Evolutionary conservation across 768 basidiomycete genomes (phyloP), one percentile per base, ranked within the genome.

Genomic region (Amanita jacksonii): DNA sequence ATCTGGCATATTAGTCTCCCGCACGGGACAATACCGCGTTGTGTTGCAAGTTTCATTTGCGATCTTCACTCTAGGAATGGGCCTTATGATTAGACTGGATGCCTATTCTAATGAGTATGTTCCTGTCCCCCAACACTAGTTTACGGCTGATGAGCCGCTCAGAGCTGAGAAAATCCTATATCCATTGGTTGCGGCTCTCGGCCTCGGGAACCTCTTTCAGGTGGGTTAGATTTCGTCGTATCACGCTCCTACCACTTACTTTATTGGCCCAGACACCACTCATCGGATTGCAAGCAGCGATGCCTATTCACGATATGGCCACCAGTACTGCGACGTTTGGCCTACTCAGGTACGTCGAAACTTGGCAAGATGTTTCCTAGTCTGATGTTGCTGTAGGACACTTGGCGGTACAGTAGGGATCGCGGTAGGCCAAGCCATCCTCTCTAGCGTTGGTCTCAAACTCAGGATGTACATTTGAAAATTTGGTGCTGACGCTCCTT

Each of bases 241-340:
- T 15, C 51, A 12, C 35, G 13, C 15, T 42, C n/a, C 9, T n/a
- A n/a, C 19, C n/a, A 22, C 27, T 42, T 6, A 24, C 19, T 12
- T 48, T 31, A 49, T 27, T 49, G 16, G 23, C 43, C 33, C 52
- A 81, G 76, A 68, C 68, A 4, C 85, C 85, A 0, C 61, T 87
- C 5, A 77, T 88, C 40, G 83, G 70, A 10, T 61, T 91, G 10
- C 88, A 91, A 62, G 85, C 86, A 1, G 81, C 87, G 1, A 92
- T 92, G 87, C 89, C 89, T 0, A 54, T 86, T 12, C 80, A 78
- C 52, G 85, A 90, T 50, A 87, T 90, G 85, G 85, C 87, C 2
- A 87, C 87, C 1, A 78, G 77, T 42, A 87, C 87, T 0, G 66
- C 73, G 1, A 77, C 78, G 0, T 83, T 81, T 54, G 73, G 74